Conservation (phyloP, 2,329 filamentous ascomycete species). For the Berkeleyomyces rouxiae region DNA sequence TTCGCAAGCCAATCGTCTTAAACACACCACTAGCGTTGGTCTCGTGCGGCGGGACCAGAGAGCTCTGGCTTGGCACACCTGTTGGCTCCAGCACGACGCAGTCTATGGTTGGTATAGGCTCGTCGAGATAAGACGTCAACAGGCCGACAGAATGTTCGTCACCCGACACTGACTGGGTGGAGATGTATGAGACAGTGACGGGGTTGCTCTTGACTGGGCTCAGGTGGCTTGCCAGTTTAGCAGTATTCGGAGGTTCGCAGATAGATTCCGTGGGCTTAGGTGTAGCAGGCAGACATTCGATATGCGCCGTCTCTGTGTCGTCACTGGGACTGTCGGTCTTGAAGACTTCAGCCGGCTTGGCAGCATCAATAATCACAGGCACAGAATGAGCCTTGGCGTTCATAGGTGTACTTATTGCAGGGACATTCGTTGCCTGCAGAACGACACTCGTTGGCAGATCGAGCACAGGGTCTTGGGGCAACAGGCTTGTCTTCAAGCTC, state of each 20-base stretch:
- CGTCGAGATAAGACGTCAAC: neutral
- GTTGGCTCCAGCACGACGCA: neutral
- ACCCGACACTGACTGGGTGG: too few species aligned
- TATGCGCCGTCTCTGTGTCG: too few species aligned
- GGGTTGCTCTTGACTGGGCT: too few species aligned
- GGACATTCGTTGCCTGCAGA: neutral
- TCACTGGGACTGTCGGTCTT: neutral
- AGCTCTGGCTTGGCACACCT: neutral
- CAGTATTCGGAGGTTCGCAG: too few species aligned
- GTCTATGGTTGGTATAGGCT: neutral
- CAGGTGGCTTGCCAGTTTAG: too few species aligned
- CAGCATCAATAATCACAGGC: neutral
- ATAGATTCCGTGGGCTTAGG: too few species aligned
- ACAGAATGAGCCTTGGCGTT: neutral
- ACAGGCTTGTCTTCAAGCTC: too few species aligned
- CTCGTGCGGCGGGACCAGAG: neutral
- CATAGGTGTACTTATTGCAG: neutral
- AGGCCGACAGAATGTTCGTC: neutral
- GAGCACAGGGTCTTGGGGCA: neutral
- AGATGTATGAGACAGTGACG: too few species aligned
- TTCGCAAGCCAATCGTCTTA: too few species aligned
- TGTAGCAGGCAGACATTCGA: too few species aligned
- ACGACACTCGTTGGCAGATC: too few species aligned
- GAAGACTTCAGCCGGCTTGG: neutral
- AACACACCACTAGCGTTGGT: too few species aligned